Evolutionary conservation across 106 monocot genomes (phyloP), one percentile per base, ranked within the genome.

Genomic region (Phalaenopsis aphrodite): DNA sequence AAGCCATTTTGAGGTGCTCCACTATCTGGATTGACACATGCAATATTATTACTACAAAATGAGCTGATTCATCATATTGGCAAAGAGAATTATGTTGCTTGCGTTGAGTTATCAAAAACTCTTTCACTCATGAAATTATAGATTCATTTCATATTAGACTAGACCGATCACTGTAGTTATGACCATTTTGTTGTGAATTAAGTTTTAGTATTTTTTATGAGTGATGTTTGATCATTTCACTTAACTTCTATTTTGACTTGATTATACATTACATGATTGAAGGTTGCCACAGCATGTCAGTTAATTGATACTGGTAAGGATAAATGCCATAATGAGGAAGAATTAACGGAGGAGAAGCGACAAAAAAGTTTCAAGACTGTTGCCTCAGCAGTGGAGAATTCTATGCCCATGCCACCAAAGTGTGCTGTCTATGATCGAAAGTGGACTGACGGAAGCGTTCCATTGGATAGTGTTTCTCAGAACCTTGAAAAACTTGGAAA

Each of bases 381-480:
- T 19, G 56, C 58, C 42, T 49, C 85, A 41, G 18, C 68, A 8
- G 37, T 79, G 42, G 90, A 94, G 78, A 91, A 84, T 42, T 47
- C 41, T 14, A 81, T 56, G 37, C 19, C 5, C 17, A 55, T 37
- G 43, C 3, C 55, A 18, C 78, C 91, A n/a, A 93, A 86, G 68
- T 82, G 93, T 55, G 81, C 75, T 1, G 72, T 99, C 77, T 88
- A 99, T 77, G 95, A 99, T 8, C 72, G 76, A 2, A 99, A 95
- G 47, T 99, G 99, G 95, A 95, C 91, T 0, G 91, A 99, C 79
- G 99, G 99, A 3, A 95, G 88, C 82, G 80, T 95, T 36, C 82
- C 90, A 1, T 82, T 95, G 19, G 91, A 95, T 56, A 49, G 56
- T 0, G 74, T 99, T 46, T 82, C 95, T 48, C 85, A 90, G 41